These are phyloP conservation scores for Salix dunnii DNA, from an alignment of 345 rosid genomes.

Conservation along the genomic window DNA sequence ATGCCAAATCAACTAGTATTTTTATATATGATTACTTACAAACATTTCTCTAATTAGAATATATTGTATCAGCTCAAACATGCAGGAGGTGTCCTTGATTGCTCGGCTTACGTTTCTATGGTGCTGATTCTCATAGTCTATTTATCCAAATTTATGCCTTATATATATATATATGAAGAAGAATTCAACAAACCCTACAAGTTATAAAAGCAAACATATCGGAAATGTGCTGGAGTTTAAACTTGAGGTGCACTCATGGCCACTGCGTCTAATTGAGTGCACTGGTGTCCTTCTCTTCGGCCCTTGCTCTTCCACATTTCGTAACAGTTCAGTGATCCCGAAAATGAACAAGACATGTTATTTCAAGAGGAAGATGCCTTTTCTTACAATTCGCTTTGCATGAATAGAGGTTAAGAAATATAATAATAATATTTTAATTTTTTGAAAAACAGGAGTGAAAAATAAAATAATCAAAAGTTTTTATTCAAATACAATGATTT, in stretches of 20 bases:
- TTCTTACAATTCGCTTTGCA: neutral
- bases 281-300: neutral
- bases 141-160: neutral
- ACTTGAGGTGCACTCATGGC: conserved; percentile 35
- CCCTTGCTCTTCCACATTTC: neutral
- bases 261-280: conserved; percentile 16
- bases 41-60: neutral
- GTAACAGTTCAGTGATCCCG: neutral
- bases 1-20: too few species aligned
- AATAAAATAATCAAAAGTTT: too few species aligned
- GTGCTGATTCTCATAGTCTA: neutral
- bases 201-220: neutral
- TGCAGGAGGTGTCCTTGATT: neutral
- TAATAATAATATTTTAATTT: too few species aligned
- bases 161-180: neutral
- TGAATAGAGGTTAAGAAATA: too few species aligned
- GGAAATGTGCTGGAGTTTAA: conserved; percentile 36
- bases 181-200: neutral
- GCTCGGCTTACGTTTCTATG: neutral
- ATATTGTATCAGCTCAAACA: neutral
- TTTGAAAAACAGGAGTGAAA: too few species aligned
- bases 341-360: neutral
- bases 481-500: too few species aligned
- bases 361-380: neutral
- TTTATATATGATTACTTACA: too few species aligned